Conservation (phyloP, 2,329 filamentous ascomycete genomes). For the Nothopassalora personata region DNA sequence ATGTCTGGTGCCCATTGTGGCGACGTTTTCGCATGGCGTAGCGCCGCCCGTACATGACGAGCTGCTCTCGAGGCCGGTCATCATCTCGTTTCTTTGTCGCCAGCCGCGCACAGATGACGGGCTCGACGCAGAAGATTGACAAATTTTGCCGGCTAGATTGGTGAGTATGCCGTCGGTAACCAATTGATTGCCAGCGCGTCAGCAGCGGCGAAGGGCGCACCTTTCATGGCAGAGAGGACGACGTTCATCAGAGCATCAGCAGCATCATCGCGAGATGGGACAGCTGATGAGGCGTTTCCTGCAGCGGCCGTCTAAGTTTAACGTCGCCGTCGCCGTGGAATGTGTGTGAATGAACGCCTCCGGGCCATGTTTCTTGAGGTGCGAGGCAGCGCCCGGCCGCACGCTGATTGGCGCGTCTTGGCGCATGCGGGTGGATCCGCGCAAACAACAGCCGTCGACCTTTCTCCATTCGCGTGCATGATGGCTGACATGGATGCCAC, state of each 20-base stretch:
- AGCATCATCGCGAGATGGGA: not conserved
- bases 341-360: conserved; percentile 10
- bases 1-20: conserved; percentile 15
- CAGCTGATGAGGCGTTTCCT: not conserved
- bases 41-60: conserved; percentile 15
- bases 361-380: conserved; percentile 8
- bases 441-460: conserved; percentile 8
- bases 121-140: conserved; percentile 1
- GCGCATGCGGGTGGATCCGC: not conserved
- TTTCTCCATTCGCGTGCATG: conserved; percentile 17
- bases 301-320: conserved; percentile 6
- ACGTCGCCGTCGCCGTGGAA: conserved; percentile 19
- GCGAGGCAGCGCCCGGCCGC: not conserved
- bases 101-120: conserved; percentile 4
- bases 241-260: not conserved
- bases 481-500: conserved; percentile 24
- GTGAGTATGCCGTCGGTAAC: conserved; percentile 5
- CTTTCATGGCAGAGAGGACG: not conserved
- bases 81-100: conserved; percentile 3
- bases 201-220: not conserved
- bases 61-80: conserved; percentile 1
- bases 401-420: conserved; percentile 4
- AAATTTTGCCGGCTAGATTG: conserved; percentile 9
- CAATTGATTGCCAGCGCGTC: conserved; percentile 8
- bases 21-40: conserved; percentile 17